Evolutionary conservation across 106 monocot genomes (phyloP).

Genomic region (Cymbidium sinense): DNA sequence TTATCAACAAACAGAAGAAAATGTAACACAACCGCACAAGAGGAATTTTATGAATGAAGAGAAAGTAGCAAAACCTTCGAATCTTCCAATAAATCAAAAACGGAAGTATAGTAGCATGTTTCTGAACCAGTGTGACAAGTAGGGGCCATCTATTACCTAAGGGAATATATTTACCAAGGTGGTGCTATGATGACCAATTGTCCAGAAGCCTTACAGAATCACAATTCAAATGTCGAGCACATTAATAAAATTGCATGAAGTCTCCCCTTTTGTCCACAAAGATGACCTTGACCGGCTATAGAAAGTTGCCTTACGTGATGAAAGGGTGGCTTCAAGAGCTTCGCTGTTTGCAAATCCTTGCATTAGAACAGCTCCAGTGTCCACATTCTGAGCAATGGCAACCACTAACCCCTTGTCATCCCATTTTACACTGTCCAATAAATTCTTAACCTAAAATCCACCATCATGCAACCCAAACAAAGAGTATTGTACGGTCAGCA

Average conservation of each 20-base stretch:
- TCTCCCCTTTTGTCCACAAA: conserved; percentile 95
- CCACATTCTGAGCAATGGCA: conserved; percentile 87
- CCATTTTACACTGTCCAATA: conserved; percentile 80
- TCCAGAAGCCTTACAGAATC: conserved; percentile 67
- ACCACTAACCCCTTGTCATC: conserved; percentile 82
- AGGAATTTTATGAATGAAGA: background rate
- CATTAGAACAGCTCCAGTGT: conserved; percentile 96
- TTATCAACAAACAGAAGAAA: background rate
- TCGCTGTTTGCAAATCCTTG: conserved; percentile 92
- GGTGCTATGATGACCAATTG: conserved; percentile 6
- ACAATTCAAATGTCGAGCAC: conserved; percentile 90
- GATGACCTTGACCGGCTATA: conserved; percentile 84
- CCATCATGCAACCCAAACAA: no score
- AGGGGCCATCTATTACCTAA: conserved; percentile 93
- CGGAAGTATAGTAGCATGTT: conserved; percentile 81
- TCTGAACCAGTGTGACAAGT: conserved; percentile 91
- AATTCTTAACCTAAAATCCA: conserved; percentile 35
- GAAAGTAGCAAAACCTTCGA: conserved; percentile 34
- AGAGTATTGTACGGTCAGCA: background rate
- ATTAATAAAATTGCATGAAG: conserved; percentile 89
- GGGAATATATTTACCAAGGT: conserved; percentile 57
- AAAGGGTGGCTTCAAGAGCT: conserved; percentile 70
- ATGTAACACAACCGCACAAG: background rate
- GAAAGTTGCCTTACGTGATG: conserved; percentile 82
- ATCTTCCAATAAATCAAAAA: conserved; percentile 53